Evolutionary conservation across 768 basidiomycete species (phyloP).

Genomic region (Kockovaella imperatae): DNA sequence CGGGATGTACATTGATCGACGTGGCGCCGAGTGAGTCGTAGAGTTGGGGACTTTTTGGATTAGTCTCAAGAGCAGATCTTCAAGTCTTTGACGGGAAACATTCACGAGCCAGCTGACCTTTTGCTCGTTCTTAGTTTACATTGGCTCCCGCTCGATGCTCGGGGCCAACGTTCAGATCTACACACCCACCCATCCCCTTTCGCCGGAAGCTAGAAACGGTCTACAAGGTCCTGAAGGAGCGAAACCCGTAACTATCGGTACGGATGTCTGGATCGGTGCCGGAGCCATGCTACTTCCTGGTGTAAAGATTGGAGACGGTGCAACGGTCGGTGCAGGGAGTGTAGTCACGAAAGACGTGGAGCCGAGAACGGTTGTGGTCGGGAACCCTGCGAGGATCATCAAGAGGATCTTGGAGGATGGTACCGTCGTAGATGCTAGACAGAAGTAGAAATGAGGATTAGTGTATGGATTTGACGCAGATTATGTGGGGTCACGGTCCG

Average conservation of each 20-base stretch:
- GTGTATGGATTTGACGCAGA: no score
- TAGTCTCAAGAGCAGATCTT: background rate
- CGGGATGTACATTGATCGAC: constrained; percentile 32
- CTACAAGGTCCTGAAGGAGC: constrained; percentile 38
- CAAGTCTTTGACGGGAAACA: background rate
- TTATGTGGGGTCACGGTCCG: no score
- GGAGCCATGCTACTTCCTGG: constrained; percentile 36
- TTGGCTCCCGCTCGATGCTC: constrained; percentile 40
- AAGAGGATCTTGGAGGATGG: constrained; percentile 38
- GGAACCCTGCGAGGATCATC: constrained; percentile 44
- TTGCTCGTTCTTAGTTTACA: constrained; percentile 20
- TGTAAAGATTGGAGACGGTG: constrained; percentile 42
- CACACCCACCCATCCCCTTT: constrained; percentile 32
- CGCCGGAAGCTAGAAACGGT: constrained; percentile 39
- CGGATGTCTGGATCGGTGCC: constrained; percentile 46
- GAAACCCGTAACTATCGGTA: constrained; percentile 39
- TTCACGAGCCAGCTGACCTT: background rate
- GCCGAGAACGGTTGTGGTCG: constrained; percentile 37
- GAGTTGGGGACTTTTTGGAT: background rate
- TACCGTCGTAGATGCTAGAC: constrained; percentile 7
- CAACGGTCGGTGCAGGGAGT: constrained; percentile 40
- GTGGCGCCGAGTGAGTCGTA: constrained; percentile 32
- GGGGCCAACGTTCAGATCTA: constrained; percentile 40
- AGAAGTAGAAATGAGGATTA: no score
- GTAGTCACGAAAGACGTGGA: constrained; percentile 42